Conservation (phyloP, 352 stramenopile genomes). For the Phytophthora tentaculata region DNA sequence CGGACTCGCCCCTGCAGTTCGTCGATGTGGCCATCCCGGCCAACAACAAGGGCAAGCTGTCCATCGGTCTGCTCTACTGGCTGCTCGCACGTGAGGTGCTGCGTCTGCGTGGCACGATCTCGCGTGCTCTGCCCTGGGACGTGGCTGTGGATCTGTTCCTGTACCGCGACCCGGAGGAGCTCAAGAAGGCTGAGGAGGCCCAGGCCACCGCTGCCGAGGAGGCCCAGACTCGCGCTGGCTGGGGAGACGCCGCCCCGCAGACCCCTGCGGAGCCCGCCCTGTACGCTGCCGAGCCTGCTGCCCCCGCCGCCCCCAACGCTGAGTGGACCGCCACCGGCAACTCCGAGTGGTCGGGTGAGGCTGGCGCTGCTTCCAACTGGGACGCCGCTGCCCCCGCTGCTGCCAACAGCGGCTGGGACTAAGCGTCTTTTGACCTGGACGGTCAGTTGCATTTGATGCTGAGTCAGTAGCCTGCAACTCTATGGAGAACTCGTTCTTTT, state of each 20-base stretch:
- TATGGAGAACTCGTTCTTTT: conserved; percentile 38
- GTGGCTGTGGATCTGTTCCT: conserved; percentile 99
- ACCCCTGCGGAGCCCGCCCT: conserved; percentile 57
- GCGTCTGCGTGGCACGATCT: conserved; percentile 97
- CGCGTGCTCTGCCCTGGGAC: conserved; percentile 95
- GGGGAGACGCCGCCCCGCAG: conserved; percentile 64
- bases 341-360: conserved; percentile 85
- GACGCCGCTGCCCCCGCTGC: conserved; percentile 59
- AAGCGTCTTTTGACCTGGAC: conserved; percentile 45
- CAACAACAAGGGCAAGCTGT: conserved; percentile 99
- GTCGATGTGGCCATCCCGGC: conserved; percentile 99
- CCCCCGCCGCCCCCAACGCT: conserved; percentile 52
- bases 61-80: conserved; percentile 99
- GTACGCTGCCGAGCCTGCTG: conserved; percentile 57
- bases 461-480: conserved; percentile 18
- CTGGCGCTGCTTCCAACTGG: conserved; percentile 53
- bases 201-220: conserved; percentile 89
- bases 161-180: conserved; percentile 99
- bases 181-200: conserved; percentile 99
- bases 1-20: conserved; percentile 99
- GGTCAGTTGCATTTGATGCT: conserved; percentile 22
- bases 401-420: conserved; percentile 80
- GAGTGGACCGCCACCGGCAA: conserved; percentile 74
- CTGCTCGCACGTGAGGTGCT: conserved; percentile 99
- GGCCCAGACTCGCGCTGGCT: conserved; percentile 68